Conservation (phyloP, 2,329 filamentous ascomycete species). For the Xylaria sp. region DNA sequence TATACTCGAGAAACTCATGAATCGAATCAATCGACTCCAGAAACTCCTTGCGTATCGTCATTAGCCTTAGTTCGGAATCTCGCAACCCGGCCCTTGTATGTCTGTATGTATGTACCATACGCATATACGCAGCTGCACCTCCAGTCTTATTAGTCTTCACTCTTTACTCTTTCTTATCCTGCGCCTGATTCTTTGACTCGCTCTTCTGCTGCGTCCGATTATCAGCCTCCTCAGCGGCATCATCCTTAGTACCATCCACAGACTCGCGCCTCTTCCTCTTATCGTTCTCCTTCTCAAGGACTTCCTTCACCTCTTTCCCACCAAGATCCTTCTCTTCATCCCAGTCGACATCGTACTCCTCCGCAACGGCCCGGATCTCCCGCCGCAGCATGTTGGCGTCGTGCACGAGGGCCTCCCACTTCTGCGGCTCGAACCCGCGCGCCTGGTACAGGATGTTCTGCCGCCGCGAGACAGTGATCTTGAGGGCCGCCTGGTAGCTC, state of each 20-base stretch:
- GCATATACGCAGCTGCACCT: too few species aligned
- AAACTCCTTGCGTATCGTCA: neutral
- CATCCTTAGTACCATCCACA: slow-evolving; percentile 48
- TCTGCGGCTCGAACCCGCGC: slow-evolving; percentile 74
- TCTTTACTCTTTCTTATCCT: slow-evolving; percentile 11
- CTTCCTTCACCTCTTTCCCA: slow-evolving; percentile 66
- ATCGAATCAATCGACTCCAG: neutral
- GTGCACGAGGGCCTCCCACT: slow-evolving; percentile 80
- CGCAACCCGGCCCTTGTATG: neutral
- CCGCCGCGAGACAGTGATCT: slow-evolving; percentile 80
- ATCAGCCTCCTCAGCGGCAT: slow-evolving; percentile 41
- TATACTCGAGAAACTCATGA: neutral
- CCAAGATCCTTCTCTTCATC: slow-evolving; percentile 77
- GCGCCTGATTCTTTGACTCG: slow-evolving; percentile 17
- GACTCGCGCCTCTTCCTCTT: slow-evolving; percentile 45
- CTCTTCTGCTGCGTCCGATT: slow-evolving; percentile 32
- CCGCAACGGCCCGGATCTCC: slow-evolving; percentile 81
- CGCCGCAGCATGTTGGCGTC: slow-evolving; percentile 78
- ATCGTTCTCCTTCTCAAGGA: slow-evolving; percentile 59
- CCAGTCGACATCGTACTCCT: slow-evolving; percentile 92
- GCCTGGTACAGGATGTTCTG: slow-evolving; percentile 78
- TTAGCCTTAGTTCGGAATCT: neutral
- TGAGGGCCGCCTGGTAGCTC: slow-evolving; percentile 84
- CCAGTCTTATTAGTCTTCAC: too few species aligned
- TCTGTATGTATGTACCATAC: too few species aligned